Evolutionary conservation across 2,329 filamentous ascomycete species (phyloP).

Genomic region (Sporothrix brunneoviolacea): DNA sequence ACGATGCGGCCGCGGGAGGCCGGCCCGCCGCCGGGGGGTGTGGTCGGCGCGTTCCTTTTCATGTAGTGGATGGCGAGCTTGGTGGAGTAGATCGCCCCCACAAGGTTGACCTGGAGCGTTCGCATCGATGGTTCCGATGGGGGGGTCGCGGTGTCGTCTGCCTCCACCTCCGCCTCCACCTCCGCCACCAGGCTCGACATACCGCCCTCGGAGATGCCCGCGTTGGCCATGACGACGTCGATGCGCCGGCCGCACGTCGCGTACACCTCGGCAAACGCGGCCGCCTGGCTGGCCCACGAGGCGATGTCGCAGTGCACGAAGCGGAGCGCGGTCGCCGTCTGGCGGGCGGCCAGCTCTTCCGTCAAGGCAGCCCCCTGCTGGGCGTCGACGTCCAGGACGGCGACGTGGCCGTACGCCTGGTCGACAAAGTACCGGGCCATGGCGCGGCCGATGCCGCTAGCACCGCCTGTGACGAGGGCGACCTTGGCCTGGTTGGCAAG

Average conservation of each 20-base stretch:
- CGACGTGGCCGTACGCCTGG: slow-evolving; percentile 24
- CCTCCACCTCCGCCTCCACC: not conserved
- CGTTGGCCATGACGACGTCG: slow-evolving; percentile 44
- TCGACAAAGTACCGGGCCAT: slow-evolving; percentile 31
- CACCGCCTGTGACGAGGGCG: slow-evolving; percentile 30
- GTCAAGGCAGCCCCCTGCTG: too few relatives aligned
- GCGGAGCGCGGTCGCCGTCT: slow-evolving; percentile 19
- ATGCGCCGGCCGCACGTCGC: slow-evolving; percentile 23
- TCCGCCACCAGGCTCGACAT: slow-evolving; percentile 24
- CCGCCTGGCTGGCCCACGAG: slow-evolving; percentile 29
- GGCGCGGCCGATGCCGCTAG: slow-evolving; percentile 30
- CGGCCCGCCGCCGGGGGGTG: not conserved
- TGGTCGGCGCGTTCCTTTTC: slow-evolving; percentile 31
- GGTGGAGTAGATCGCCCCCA: slow-evolving; percentile 39
- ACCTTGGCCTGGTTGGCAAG: slow-evolving; percentile 12
- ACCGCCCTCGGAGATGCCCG: slow-evolving; percentile 39
- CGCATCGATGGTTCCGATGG: slow-evolving; percentile 30
- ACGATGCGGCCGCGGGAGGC: slow-evolving; percentile 37
- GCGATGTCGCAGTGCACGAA: slow-evolving; percentile 33
- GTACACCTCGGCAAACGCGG: slow-evolving; percentile 23
- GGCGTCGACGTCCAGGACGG: slow-evolving; percentile 31
- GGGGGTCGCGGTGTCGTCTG: slow-evolving; percentile 18
- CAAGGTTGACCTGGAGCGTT: slow-evolving; percentile 32
- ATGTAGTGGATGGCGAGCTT: slow-evolving; percentile 46
- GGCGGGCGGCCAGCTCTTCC: slow-evolving; percentile 22